Conservation (phyloP, 306 rosid species). For the Oxytropis ochrocephala region DNA sequence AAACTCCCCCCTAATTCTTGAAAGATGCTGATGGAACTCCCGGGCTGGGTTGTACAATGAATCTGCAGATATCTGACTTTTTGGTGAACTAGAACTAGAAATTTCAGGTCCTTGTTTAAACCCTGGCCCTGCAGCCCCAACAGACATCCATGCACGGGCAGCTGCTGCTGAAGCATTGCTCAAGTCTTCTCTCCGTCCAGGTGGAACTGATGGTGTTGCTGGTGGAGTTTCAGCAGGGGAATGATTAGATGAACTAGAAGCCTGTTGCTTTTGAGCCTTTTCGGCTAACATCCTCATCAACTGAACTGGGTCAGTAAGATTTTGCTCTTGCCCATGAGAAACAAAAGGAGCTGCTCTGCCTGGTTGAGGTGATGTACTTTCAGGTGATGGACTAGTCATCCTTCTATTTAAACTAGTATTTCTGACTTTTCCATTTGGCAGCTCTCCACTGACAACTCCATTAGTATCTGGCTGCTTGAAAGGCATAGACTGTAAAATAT, state of each 20-base stretch:
- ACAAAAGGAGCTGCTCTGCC: slow-evolving; percentile 45
- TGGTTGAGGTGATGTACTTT: slow-evolving; percentile 42
- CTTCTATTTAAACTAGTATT: slow-evolving; percentile 36
- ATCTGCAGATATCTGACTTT: slow-evolving; percentile 64
- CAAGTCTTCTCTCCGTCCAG: slow-evolving; percentile 50
- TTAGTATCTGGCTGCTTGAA: slow-evolving; percentile 56
- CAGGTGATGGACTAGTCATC: slow-evolving; percentile 48
- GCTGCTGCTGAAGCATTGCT: slow-evolving; percentile 83
- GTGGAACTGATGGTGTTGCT: slow-evolving; percentile 41
- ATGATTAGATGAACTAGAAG: slow-evolving; percentile 55
- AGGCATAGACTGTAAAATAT: slow-evolving; percentile 41
- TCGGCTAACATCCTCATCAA: slow-evolving; percentile 71
- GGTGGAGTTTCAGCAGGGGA: slow-evolving; percentile 50
- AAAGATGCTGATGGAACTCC: slow-evolving; percentile 56
- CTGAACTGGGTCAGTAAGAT: slow-evolving; percentile 71
- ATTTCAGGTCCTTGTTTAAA: slow-evolving; percentile 67
- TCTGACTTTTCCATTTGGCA: slow-evolving; percentile 63
- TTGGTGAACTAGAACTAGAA: slow-evolving; percentile 48
- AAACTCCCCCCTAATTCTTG: slow-evolving; percentile 54
- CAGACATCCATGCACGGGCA: slow-evolving; percentile 98
- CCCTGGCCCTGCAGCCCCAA: slow-evolving; percentile 85
- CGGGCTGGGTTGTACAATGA: slow-evolving; percentile 66
- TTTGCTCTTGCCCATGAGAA: slow-evolving; percentile 60
- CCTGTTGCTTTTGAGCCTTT: slow-evolving; percentile 65
- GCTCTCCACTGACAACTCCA: slow-evolving; percentile 46